Evolutionary conservation across 805 yeast genomes (phyloP).

Genomic region (Metschnikowia kofuensis): DNA sequence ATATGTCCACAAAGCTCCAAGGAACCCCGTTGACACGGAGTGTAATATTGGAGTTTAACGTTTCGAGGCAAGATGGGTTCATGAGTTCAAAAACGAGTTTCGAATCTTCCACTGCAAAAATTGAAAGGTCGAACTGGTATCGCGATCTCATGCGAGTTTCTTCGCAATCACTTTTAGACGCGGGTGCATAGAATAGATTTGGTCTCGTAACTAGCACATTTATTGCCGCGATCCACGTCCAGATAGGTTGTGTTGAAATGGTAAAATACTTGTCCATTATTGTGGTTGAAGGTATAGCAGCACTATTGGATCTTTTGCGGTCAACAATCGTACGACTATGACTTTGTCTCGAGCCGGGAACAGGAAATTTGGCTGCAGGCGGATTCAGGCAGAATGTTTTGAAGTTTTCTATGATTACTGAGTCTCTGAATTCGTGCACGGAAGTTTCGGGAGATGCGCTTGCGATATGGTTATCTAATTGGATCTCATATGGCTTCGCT

Average conservation of each 20-base stretch:
- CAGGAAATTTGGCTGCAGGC: slow-evolving; percentile 18
- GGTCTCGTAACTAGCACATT: slow-evolving; percentile 31
- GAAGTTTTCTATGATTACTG: slow-evolving; percentile 25
- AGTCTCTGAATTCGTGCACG: slow-evolving; percentile 4
- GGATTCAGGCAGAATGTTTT: slow-evolving; percentile 27
- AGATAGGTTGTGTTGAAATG: slow-evolving; percentile 36
- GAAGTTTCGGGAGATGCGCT: neutral
- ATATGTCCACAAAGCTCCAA: slow-evolving; percentile 30
- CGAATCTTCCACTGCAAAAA: slow-evolving; percentile 29
- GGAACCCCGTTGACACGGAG: slow-evolving; percentile 31
- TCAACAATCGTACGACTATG: slow-evolving; percentile 19
- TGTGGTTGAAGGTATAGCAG: slow-evolving; percentile 17
- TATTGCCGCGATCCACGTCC: slow-evolving; percentile 42
- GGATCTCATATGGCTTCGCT: slow-evolving; percentile 5
- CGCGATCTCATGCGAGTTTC: neutral
- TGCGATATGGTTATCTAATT: slow-evolving; percentile 4
- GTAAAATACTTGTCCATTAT: slow-evolving; percentile 20
- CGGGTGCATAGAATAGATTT: slow-evolving; percentile 29
- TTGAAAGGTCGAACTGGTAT: slow-evolving; percentile 15
- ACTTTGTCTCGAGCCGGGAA: slow-evolving; percentile 11
- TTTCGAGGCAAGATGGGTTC: slow-evolving; percentile 12
- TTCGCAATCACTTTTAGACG: neutral
- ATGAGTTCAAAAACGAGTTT: slow-evolving; percentile 26
- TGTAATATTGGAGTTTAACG: slow-evolving; percentile 8
- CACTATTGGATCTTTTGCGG: slow-evolving; percentile 15